Percentiles rank a stretch among this genome's conserved stretches.
Evolutionary conservation across 805 yeast genomes (phyloP).

Genomic region (Suhomyces kilbournensis): DNA sequence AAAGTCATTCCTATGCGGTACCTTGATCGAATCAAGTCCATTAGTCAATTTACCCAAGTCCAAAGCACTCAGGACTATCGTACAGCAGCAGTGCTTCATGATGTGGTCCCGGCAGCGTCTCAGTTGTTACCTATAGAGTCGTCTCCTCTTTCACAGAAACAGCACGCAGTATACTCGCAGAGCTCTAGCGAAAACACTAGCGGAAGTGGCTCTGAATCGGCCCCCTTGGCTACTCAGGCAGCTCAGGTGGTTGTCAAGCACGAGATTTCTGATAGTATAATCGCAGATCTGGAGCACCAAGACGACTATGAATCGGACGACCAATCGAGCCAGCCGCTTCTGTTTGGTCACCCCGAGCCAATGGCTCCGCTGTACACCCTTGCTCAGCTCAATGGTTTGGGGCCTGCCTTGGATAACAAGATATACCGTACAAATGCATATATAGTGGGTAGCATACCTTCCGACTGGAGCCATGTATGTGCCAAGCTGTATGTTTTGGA

Average conservation of each 20-base stretch:
- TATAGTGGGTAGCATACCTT: conserved; percentile 25
- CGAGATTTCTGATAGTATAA: not conserved
- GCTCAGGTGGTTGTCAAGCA: not conserved
- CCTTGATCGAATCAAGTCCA: not conserved
- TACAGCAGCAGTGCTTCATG: not conserved
- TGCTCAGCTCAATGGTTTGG: not conserved
- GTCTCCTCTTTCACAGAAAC: not conserved
- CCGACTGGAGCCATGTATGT: conserved; percentile 24
- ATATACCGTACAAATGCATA: conserved; percentile 18
- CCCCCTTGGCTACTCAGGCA: not conserved
- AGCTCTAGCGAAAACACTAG: not conserved
- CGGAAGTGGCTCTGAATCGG: not conserved
- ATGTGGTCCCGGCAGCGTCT: not conserved
- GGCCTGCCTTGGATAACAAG: conserved; percentile 2
- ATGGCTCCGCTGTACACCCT: not conserved
- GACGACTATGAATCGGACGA: conserved; percentile 2
- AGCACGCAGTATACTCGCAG: not conserved
- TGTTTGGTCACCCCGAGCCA: not conserved
- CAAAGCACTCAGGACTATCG: conserved; percentile 1
- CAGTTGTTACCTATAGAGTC: not conserved
- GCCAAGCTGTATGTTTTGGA: conserved; percentile 21
- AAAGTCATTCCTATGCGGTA: not conserved
- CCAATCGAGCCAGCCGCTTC: not conserved
- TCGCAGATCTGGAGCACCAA: not conserved
- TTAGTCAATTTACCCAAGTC: not conserved